Evolutionary conservation across 805 yeast genomes (phyloP).

Genomic region (Ogataea thermomethanolica): DNA sequence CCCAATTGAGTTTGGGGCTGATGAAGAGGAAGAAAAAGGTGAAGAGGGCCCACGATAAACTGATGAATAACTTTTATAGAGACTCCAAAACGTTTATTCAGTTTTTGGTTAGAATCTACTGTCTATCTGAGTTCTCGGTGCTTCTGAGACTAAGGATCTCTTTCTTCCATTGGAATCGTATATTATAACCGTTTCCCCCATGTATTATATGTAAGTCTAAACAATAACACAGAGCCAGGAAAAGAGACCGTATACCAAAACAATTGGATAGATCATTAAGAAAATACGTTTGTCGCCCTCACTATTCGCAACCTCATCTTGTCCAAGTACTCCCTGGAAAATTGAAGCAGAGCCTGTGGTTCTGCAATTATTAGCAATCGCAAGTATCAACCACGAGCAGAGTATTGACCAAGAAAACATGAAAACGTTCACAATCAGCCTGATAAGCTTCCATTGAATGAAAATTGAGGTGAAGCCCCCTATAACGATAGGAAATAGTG

Average conservation of each 20-base stretch:
- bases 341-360: conserved; percentile 23
- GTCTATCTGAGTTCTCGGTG: too few species aligned
- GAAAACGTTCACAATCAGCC: conserved; percentile 39
- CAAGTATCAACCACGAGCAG: conserved; percentile 48
- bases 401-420: conserved; percentile 50
- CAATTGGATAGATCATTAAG: conserved; percentile 52
- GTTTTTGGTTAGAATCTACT: too few species aligned
- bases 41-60: conserved; percentile 25
- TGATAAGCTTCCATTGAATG: conserved; percentile 40
- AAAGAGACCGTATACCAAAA: conserved; percentile 48
- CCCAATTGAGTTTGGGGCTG: conserved; percentile 73
- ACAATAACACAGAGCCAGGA: conserved; percentile 55
- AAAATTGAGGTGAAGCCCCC: conserved; percentile 47
- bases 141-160: too few species aligned
- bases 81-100: too few species aligned
- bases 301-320: conserved; percentile 31
- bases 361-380: conserved; percentile 39
- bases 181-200: neutral
- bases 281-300: conserved; percentile 53
- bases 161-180: neutral
- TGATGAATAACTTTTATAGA: too few species aligned
- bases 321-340: conserved; percentile 12
- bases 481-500: conserved; percentile 50
- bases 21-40: conserved; percentile 48
- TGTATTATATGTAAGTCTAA: neutral